A percentile compares a stretch with the other conserved stretches of the same genome.
Conservation (phyloP, 768 basidiomycete species). For the Chlorophyllum brunneum region DNA sequence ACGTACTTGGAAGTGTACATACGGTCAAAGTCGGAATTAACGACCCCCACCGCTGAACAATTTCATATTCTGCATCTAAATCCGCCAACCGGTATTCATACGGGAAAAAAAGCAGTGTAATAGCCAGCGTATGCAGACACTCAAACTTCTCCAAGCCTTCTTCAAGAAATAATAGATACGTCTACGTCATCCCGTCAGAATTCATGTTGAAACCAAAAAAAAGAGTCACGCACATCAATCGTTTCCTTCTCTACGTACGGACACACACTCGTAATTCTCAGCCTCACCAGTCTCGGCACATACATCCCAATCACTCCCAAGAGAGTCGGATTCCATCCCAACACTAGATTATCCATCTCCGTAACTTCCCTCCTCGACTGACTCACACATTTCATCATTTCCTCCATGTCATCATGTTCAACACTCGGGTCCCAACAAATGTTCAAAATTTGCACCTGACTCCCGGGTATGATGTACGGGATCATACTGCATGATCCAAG, state of each 20-base stretch:
- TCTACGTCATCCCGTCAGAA: not conserved
- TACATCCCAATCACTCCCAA: constrained; percentile 9
- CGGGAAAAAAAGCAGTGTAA: not conserved
- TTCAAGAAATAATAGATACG: not conserved
- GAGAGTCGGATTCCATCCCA: constrained; percentile 14
- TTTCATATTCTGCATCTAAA: not conserved
- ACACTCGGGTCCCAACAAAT: constrained; percentile 14
- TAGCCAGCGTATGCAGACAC: not conserved
- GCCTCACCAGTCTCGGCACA: constrained; percentile 12
- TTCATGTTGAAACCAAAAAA: not conserved
- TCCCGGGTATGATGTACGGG: constrained; percentile 12
- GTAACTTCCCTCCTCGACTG: constrained; percentile 5
- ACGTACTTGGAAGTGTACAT: constrained; percentile 8
- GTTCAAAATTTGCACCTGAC: constrained; percentile 13
- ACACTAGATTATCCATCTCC: constrained; percentile 15
- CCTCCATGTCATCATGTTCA: not conserved
- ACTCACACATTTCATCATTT: constrained; percentile 4
- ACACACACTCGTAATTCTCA: constrained; percentile 15
- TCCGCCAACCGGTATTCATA: not conserved
- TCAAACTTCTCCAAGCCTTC: constrained; percentile 5
- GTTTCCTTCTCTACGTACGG: constrained; percentile 1
- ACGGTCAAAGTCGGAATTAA: not conserved
- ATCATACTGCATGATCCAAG: constrained; percentile 14
- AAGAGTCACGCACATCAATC: constrained; percentile 4
- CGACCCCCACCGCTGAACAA: not conserved